Conservation (phyloP, 73 alveolate species). For the Diophrys sp. region DNA sequence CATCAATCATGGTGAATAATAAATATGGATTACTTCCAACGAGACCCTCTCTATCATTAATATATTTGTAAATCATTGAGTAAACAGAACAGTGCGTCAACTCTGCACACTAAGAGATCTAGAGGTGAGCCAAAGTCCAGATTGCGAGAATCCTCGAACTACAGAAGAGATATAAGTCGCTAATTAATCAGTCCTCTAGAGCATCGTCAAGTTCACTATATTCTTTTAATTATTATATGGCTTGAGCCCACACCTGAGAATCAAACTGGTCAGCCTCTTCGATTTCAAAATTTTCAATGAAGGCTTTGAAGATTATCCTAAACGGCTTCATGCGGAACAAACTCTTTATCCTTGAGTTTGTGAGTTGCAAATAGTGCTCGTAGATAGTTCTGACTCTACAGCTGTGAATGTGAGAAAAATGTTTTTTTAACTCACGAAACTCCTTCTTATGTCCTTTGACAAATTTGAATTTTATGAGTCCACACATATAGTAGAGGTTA, state of each 20-base stretch:
- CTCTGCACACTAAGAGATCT: too few relatives aligned
- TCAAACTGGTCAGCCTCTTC: not conserved
- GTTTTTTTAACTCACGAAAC: not conserved
- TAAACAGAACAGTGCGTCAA: too few relatives aligned
- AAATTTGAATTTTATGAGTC: not conserved
- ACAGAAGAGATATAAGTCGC: too few relatives aligned
- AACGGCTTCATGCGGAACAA: not conserved
- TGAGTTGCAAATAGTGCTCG: not conserved
- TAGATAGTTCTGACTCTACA: not conserved
- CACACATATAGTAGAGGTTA: not conserved
- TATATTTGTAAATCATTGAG: too few relatives aligned
- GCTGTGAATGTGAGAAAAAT: not conserved
- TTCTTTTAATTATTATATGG: not conserved
- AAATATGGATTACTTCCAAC: too few relatives aligned
- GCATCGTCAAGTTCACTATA: not conserved
- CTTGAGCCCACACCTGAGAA: not conserved
- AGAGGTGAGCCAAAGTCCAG: not conserved
- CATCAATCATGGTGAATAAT: too few relatives aligned
- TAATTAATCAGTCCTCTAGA: not conserved
- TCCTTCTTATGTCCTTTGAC: not conserved
- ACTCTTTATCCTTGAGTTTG: not conserved
- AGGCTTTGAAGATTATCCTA: not conserved
- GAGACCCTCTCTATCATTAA: too few relatives aligned
- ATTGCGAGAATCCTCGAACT: not conserved
- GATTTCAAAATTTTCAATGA: not conserved